Percentiles rank a stretch among this genome's conserved stretches.
phyloP scores from a whole-genome alignment of 164 flowering plant species.

The Annona squamosa region DNA sequence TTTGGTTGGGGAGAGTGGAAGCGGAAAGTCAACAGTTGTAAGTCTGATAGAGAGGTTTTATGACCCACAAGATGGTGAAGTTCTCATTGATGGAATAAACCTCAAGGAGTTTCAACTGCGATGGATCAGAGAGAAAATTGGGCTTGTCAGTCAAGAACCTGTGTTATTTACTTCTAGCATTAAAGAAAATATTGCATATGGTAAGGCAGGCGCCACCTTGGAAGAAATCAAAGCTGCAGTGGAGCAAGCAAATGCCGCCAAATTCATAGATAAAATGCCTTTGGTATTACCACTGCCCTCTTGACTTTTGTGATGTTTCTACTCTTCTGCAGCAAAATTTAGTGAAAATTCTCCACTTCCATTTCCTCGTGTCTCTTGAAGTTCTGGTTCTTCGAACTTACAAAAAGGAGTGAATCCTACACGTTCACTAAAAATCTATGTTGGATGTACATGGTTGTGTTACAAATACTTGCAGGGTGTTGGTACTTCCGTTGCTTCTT shows the following conservation, averaged over 20 bases:
- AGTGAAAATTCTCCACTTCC: not conserved
- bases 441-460: not conserved
- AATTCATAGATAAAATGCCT: conserved; percentile 40
- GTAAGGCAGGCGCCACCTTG: conserved; percentile 38
- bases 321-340: not conserved
- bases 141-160: conserved; percentile 58
- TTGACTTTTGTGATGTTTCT: not conserved
- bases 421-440: not conserved
- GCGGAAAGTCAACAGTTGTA: conserved; percentile 55
- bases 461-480: not conserved
- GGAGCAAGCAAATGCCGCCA: conserved; percentile 45
- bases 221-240: conserved; percentile 41
- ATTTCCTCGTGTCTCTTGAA: not conserved
- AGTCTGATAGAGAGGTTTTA: conserved; percentile 54
- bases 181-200: conserved; percentile 44
- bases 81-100: conserved; percentile 46
- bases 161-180: conserved; percentile 41
- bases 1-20: conserved; percentile 56
- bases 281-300: conserved; percentile 18
- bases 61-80: conserved; percentile 48
- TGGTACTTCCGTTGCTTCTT: not conserved
- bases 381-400: not conserved
- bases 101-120: conserved; percentile 37
- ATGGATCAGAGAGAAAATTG: conserved; percentile 49
- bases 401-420: not conserved